Conservation (phyloP, 257 asterid species). For the Craterostigma plantagineum region DNA sequence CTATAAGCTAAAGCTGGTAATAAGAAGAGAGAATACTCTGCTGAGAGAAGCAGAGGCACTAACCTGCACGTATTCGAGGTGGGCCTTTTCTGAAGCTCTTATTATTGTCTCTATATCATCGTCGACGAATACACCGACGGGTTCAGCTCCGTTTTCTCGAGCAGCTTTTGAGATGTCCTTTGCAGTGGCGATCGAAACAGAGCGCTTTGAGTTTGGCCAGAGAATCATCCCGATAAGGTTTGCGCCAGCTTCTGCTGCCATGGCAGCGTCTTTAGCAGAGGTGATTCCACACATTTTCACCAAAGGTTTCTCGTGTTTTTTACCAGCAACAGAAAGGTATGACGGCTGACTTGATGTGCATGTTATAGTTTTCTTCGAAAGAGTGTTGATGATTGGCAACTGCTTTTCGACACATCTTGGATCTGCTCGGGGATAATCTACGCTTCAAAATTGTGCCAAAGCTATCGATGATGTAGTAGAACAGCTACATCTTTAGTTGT, state of each 20-base stretch:
- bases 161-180: slow-evolving; percentile 77
- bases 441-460: slow-evolving; percentile 2
- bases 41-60: no score
- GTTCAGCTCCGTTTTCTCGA: slow-evolving; percentile 52
- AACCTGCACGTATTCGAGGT: slow-evolving; percentile 88
- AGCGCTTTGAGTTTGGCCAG: slow-evolving; percentile 87
- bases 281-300: slow-evolving; percentile 95
- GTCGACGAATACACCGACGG: slow-evolving; percentile 90
- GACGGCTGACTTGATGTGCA: slow-evolving; percentile 16
- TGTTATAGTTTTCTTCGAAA: slow-evolving; percentile 13
- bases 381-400: no score
- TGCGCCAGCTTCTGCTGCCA: slow-evolving; percentile 95
- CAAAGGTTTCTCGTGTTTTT: slow-evolving; percentile 23
- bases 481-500: no score
- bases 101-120: slow-evolving; percentile 67
- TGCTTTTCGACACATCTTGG: slow-evolving; percentile 12
- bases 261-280: slow-evolving; percentile 69
- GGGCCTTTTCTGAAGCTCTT: slow-evolving; percentile 47
- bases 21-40: slow-evolving; percentile 1
- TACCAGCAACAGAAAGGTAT: slow-evolving; percentile 13
- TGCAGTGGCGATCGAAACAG: slow-evolving; percentile 55
- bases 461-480: neutral
- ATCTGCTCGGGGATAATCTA: slow-evolving; percentile 17
- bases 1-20: neutral
- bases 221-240: slow-evolving; percentile 81